Conservation (phyloP, 1,139 yeast species). For the Scheffersomyces cryptocercus region DNA sequence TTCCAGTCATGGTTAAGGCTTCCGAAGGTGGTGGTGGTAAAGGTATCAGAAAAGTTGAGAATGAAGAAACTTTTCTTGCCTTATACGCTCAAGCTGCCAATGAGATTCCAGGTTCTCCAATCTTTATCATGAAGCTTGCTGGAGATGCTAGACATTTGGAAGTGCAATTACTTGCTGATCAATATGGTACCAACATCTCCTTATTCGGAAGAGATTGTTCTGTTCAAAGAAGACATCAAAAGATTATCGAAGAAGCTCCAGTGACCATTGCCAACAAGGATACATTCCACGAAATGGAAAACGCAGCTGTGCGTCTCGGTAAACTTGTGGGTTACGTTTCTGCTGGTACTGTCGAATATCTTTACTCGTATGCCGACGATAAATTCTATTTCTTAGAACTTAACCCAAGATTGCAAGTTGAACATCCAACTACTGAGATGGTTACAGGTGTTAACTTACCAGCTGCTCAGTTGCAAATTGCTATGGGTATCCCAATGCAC, state of each 20-base stretch:
- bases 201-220: constrained; percentile 96
- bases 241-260: constrained; percentile 95
- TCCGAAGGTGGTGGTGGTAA: constrained; percentile 99
- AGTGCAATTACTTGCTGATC: constrained; percentile 92
- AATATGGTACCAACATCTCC: constrained; percentile 92
- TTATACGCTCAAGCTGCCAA: constrained; percentile 87
- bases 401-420: constrained; percentile 97
- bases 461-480: constrained; percentile 96
- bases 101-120: constrained; percentile 96
- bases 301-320: constrained; percentile 96
- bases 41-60: constrained; percentile 91
- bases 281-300: constrained; percentile 89
- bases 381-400: constrained; percentile 94
- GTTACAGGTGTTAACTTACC: constrained; percentile 97
- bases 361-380: constrained; percentile 90
- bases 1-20: constrained; percentile 96
- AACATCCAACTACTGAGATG: constrained; percentile 99
- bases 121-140: constrained; percentile 91
- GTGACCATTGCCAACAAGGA: constrained; percentile 88
- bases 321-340: constrained; percentile 95
- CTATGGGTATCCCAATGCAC: constrained; percentile 98
- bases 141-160: constrained; percentile 96
- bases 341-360: constrained; percentile 98
- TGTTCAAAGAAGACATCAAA: constrained; percentile 96
- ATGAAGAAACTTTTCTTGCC: constrained; percentile 67